Percentiles rank a stretch among this genome's conserved stretches.
Evolutionary conservation across 2,329 filamentous ascomycete genomes (phyloP).

Genomic region (Xylaria sp.): DNA sequence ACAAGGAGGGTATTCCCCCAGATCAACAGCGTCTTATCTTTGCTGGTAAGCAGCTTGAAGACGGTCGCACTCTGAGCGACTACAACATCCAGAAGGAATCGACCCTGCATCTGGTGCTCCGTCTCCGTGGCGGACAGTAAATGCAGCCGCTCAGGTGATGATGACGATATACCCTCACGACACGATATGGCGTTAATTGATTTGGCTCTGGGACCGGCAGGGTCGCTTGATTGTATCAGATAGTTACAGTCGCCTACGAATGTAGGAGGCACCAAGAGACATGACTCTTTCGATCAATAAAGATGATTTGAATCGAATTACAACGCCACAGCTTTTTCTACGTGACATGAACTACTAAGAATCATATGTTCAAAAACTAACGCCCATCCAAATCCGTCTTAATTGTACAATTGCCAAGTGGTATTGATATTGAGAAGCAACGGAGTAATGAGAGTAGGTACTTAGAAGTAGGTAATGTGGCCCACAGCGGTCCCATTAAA

Average conservation of each 20-base stretch:
- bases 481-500: neutral
- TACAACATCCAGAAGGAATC: slow-evolving; percentile 89
- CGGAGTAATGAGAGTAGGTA: no score
- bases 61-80: slow-evolving; percentile 82
- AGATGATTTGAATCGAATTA: slow-evolving; percentile 4
- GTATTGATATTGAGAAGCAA: no score
- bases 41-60: slow-evolving; percentile 76
- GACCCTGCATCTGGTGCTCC: slow-evolving; percentile 75
- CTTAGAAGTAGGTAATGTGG: neutral
- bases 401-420: neutral
- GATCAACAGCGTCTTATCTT: slow-evolving; percentile 78
- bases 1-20: slow-evolving; percentile 77
- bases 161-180: slow-evolving; percentile 44
- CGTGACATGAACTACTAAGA: neutral
- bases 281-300: slow-evolving; percentile 21
- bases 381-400: neutral
- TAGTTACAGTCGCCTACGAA: slow-evolving; percentile 30
- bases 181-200: slow-evolving; percentile 47
- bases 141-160: slow-evolving; percentile 33
- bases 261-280: slow-evolving; percentile 22
- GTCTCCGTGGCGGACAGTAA: slow-evolving; percentile 73
- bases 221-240: slow-evolving; percentile 34
- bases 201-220: slow-evolving; percentile 33
- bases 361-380: neutral
- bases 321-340: neutral